Evolutionary conservation across 345 rosid species (phyloP), one percentile per base, ranked within the genome.

Genomic region (Ricinus communis): DNA sequence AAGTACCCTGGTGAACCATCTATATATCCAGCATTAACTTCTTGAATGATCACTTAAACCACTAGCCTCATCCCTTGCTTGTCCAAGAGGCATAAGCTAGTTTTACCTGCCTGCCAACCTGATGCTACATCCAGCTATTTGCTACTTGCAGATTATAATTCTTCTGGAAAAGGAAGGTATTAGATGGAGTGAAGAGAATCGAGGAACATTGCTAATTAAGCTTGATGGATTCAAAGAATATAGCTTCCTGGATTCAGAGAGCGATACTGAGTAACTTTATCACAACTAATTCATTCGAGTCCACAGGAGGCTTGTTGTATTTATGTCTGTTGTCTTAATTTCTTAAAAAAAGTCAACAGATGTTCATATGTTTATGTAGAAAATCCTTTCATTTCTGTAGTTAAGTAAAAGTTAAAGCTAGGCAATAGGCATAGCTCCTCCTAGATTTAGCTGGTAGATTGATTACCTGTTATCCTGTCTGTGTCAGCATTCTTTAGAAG

Each of bases 131-230:
- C 15, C 5, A 31, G 52, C 46, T 28, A 5, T 61, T 67, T 64
- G 65, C 33, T 70, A 15, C 51, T n/a, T 80, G 77, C 86, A 93
- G 98, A 90, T 90, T 57, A 41, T 81, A 36, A 76, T 79, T 51
- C 90, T 91, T 74, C 66, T 86, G 61, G 87, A 87, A 71, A 76
- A 79, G 65, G 98, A 90, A 85, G 83, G 86, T 45, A 74, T 94
- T 33, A 61, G 69, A 33, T 90, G 86, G 82, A 81, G 69, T 11
- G 95, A 91, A 83, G 97, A 94, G 83, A 94, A 94, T 81, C 84
- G 55, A 49, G 98, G 97, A 56, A 86, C 90, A 22, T 43, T 94
- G 65, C 77, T 94, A 51, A 76, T 94, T 71, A 87, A 85, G 82
- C 71, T 88, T 69, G 89, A 78, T 4, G 91, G 88, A 21, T 65